Conservation (phyloP, 768 basidiomycete genomes). For the Xanthoconium stramineum region DNA sequence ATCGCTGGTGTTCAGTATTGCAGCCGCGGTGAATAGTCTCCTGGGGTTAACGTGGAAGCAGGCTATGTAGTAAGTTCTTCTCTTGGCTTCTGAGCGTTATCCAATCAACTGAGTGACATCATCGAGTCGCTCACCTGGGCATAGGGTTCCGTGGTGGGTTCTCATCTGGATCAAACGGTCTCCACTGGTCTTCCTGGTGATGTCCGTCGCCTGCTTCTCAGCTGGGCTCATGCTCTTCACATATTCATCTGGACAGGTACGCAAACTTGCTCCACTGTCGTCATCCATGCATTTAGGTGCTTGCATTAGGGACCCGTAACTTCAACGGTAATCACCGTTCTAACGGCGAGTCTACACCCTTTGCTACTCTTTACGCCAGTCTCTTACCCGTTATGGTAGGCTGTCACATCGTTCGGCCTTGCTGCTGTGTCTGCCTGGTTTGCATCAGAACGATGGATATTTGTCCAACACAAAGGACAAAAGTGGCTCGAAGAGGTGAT, state of each 20-base stretch:
- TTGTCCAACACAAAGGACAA: constrained; percentile 45
- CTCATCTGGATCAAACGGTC: constrained; percentile 84
- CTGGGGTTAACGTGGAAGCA: constrained; percentile 55
- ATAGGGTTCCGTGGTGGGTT: constrained; percentile 58
- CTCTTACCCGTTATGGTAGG: constrained; percentile 20
- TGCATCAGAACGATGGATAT: constrained; percentile 49
- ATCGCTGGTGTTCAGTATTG: constrained; percentile 52
- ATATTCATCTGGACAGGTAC: constrained; percentile 68
- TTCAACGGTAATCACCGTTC: constrained; percentile 69
- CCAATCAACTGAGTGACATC: constrained; percentile 17
- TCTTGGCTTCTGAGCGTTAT: constrained; percentile 5
- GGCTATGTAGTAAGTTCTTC: constrained; percentile 48
- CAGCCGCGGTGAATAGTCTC: constrained; percentile 51
- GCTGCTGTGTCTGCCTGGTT: constrained; percentile 54
- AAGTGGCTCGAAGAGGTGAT: constrained; percentile 51
- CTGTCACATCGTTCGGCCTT: constrained; percentile 42
- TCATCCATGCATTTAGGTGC: constrained; percentile 14
- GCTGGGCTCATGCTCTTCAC: constrained; percentile 74
- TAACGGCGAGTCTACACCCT: constrained; percentile 43
- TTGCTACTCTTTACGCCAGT: background rate
- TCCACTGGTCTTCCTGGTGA: constrained; percentile 77
- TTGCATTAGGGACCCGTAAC: constrained; percentile 51
- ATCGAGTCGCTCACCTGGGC: constrained; percentile 49
- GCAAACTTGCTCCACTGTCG: constrained; percentile 25
- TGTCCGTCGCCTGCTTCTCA: constrained; percentile 82